Evolutionary conservation across 1,284 basidiomycete species (phyloP).

Genomic region (Golubevia sp.): DNA sequence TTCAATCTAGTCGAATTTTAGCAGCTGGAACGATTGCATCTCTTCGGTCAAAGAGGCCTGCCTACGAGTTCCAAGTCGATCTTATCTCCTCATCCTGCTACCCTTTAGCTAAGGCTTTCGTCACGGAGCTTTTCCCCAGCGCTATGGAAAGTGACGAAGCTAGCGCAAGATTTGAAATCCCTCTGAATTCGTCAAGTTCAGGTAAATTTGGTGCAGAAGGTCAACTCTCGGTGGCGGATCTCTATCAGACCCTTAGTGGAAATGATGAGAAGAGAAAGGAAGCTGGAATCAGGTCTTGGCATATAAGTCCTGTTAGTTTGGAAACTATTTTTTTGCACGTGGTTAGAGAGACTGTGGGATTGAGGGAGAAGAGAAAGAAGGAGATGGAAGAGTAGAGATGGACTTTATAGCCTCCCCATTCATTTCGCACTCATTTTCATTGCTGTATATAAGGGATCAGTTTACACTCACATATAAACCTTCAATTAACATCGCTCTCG

Average conservation of each 20-base stretch:
- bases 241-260: slow-evolving; percentile 14
- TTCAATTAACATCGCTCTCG: too few relatives aligned
- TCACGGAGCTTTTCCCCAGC: slow-evolving; percentile 69
- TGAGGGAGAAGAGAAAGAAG: too few relatives aligned
- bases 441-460: too few relatives aligned
- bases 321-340: slow-evolving; percentile 77
- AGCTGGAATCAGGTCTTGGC: slow-evolving; percentile 14
- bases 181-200: slow-evolving; percentile 62
- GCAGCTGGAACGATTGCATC: slow-evolving; percentile 73
- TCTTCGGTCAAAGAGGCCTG: slow-evolving; percentile 71
- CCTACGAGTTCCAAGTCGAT: slow-evolving; percentile 78
- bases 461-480: too few relatives aligned
- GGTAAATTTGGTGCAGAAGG: slow-evolving; percentile 68
- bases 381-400: too few relatives aligned
- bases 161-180: slow-evolving; percentile 77
- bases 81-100: slow-evolving; percentile 71
- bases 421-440: too few relatives aligned
- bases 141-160: slow-evolving; percentile 75
- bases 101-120: slow-evolving; percentile 67
- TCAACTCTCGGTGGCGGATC: slow-evolving; percentile 74
- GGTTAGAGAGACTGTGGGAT: slow-evolving; percentile 68
- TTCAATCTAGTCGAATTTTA: slow-evolving; percentile 27
- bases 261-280: slow-evolving; percentile 7
- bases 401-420: too few relatives aligned
- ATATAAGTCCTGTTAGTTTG: slow-evolving; percentile 64